phyloP scores from a whole-genome alignment of 768 basidiomycete genomes.

The Mycena albidolilacea region DNA sequence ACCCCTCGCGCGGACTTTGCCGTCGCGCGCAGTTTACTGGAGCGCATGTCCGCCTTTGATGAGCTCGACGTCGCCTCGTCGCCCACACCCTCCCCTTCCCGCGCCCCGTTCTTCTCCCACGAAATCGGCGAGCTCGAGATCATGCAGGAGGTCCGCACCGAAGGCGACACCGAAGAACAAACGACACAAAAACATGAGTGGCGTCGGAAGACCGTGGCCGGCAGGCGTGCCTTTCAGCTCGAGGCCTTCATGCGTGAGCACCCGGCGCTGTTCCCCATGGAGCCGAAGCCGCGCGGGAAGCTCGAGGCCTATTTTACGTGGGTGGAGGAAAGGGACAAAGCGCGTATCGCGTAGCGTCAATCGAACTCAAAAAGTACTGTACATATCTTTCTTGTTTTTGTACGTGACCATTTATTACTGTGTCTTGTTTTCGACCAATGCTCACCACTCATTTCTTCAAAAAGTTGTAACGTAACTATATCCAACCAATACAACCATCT shows the following conservation, averaged over 20 bases:
- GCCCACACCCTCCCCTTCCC: neutral
- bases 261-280: conserved; percentile 33
- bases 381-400: neutral
- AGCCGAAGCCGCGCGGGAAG: conserved; percentile 30
- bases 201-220: conserved; percentile 15
- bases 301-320: conserved; percentile 27
- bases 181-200: conserved; percentile 1
- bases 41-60: conserved; percentile 4
- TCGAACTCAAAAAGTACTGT: neutral
- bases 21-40: neutral
- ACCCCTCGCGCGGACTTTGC: conserved; percentile 12
- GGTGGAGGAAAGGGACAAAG: neutral
- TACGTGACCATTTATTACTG: no score
- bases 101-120: conserved; percentile 24
- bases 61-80: neutral
- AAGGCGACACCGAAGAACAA: neutral
- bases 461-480: no score
- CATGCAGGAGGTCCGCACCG: conserved; percentile 27
- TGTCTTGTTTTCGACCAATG: no score
- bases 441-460: no score
- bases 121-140: conserved; percentile 36
- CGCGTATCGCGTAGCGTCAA: neutral
- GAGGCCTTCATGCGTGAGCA: conserved; percentile 33
- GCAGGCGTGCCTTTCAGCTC: conserved; percentile 14
- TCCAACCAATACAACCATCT: no score